These are phyloP conservation scores for Zymoseptoria crescenta DNA, from an alignment of 2,329 filamentous ascomycete species.

Conservation along the genomic window DNA sequence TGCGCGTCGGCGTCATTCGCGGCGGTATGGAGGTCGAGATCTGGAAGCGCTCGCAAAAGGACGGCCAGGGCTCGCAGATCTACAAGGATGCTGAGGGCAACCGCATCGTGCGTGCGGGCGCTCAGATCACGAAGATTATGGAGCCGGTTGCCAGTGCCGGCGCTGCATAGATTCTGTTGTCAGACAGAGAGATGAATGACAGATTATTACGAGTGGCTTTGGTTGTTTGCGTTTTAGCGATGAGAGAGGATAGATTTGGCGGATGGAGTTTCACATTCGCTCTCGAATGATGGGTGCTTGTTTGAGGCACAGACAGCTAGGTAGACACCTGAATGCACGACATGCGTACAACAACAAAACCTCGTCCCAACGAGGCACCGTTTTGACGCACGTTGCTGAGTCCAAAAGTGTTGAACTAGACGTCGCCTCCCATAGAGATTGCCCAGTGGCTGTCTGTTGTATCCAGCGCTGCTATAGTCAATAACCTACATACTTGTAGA, in stretches of 20 bases:
- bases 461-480: too few species aligned
- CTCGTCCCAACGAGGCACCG: too few species aligned
- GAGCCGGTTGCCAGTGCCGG: conserved; percentile 76
- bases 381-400: too few species aligned
- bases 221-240: background rate
- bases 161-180: conserved; percentile 53
- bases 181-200: background rate
- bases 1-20: conserved; percentile 79
- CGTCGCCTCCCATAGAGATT: too few species aligned
- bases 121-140: conserved; percentile 74
- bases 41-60: conserved; percentile 79
- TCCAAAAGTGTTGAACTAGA: too few species aligned
- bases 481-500: too few species aligned
- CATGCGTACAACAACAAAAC: background rate
- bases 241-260: background rate
- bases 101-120: conserved; percentile 76
- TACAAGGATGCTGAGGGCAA: conserved; percentile 74
- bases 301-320: background rate
- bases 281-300: background rate
- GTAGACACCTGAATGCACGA: background rate
- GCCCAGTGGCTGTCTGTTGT: too few species aligned
- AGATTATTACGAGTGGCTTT: background rate
- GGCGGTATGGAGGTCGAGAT: conserved; percentile 86
- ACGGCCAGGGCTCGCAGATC: conserved; percentile 74
- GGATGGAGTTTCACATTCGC: background rate